Evolutionary conservation across 441 rosid genomes (phyloP).

Genomic region (Jatropha multifida): DNA sequence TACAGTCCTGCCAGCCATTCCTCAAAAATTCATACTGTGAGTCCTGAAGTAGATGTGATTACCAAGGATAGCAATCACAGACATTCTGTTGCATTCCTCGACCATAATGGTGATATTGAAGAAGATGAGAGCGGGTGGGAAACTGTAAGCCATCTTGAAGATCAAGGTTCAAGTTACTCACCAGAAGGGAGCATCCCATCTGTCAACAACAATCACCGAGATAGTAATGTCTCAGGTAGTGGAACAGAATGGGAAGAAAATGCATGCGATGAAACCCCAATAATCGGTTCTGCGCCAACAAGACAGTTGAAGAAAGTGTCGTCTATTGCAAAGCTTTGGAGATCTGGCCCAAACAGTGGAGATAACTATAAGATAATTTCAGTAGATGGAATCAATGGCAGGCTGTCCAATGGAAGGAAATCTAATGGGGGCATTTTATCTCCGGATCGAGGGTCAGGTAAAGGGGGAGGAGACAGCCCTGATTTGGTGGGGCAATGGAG

Average conservation of each 20-base stretch:
- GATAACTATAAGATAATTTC: slow-evolving; percentile 57
- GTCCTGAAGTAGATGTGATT: slow-evolving; percentile 43
- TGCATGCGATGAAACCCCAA: slow-evolving; percentile 48
- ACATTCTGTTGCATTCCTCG: slow-evolving; percentile 40
- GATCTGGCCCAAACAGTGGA: slow-evolving; percentile 46
- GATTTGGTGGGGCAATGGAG: slow-evolving; percentile 75
- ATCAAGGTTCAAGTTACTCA: slow-evolving; percentile 87
- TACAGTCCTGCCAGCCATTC: slow-evolving; percentile 60
- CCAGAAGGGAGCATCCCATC: slow-evolving; percentile 70
- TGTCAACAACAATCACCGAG: slow-evolving; percentile 45
- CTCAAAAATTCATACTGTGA: slow-evolving; percentile 48
- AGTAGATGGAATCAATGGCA: slow-evolving; percentile 53
- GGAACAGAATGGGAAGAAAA: slow-evolving; percentile 56
- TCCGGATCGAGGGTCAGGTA: slow-evolving; percentile 55
- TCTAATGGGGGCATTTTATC: slow-evolving; percentile 52
- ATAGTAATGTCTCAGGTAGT: slow-evolving; percentile 55
- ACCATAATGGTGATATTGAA: slow-evolving; percentile 53
- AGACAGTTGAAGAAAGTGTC: slow-evolving; percentile 63
- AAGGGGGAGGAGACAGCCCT: slow-evolving; percentile 59
- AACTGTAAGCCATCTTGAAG: slow-evolving; percentile 85
- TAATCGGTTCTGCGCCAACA: slow-evolving; percentile 52
- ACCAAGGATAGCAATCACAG: slow-evolving; percentile 38
- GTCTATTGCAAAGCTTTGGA: slow-evolving; percentile 83
- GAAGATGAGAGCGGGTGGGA: slow-evolving; percentile 98
- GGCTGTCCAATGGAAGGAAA: slow-evolving; percentile 61